Conservation (phyloP, 1,284 basidiomycete genomes). For the Ceratobasidium sp. region DNA sequence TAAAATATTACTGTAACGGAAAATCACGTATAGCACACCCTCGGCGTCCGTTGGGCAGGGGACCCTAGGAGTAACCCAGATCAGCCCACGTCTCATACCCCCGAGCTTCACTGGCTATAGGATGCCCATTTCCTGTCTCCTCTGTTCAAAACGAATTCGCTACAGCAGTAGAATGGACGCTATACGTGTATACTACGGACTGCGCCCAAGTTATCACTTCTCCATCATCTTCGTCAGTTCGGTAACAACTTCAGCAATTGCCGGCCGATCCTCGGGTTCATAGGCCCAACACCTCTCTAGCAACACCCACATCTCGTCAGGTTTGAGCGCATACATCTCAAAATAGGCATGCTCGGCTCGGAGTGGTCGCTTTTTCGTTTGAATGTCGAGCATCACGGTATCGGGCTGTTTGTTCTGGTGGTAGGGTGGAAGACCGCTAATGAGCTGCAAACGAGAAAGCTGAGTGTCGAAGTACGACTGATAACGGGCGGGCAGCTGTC, state of each 20-base stretch:
- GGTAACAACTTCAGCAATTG: slow-evolving; percentile 16
- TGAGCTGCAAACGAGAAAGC: background rate
- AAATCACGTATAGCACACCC: too few species aligned
- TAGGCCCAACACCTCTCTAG: slow-evolving; percentile 24
- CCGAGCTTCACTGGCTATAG: too few species aligned
- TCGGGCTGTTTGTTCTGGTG: slow-evolving; percentile 3
- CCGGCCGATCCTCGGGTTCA: slow-evolving; percentile 19
- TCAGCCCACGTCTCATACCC: too few species aligned
- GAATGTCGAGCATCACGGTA: slow-evolving; percentile 15
- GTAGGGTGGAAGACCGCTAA: slow-evolving; percentile 8
- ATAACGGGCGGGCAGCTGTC: background rate
- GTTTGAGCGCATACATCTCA: slow-evolving; percentile 23
- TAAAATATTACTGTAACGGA: too few species aligned
- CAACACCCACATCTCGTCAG: slow-evolving; percentile 37
- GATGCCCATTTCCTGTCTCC: too few species aligned
- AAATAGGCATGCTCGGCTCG: slow-evolving; percentile 16
- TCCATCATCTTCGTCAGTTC: too few species aligned
- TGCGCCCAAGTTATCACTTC: too few species aligned
- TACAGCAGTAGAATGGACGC: too few species aligned
- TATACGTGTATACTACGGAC: too few species aligned
- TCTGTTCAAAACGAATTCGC: too few species aligned
- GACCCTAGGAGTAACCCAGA: too few species aligned
- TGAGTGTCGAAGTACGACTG: background rate
- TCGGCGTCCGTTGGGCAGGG: too few species aligned
- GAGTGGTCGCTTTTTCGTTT: background rate